A percentile compares a stretch with the other conserved stretches of the same genome.
These are phyloP conservation scores for Alternaria conjuncta DNA, from an alignment of 2,329 filamentous ascomycete species.

Conservation along the genomic window DNA sequence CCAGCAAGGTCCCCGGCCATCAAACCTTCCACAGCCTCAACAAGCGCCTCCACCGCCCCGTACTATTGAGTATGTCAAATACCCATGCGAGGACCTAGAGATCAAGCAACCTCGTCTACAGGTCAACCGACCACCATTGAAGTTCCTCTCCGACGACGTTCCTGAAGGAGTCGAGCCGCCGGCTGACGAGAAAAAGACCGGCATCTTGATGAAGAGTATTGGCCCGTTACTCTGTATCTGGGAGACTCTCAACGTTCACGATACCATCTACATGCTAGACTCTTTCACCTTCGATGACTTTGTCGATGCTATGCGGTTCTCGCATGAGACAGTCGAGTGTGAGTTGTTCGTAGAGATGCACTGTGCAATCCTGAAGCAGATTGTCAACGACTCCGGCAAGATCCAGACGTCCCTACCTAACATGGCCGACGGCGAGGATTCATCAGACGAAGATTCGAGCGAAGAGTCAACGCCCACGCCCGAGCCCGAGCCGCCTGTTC, in stretches of 20 bases:
- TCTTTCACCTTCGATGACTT: constrained; percentile 99
- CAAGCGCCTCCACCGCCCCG: constrained; percentile 58
- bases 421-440: constrained; percentile 56
- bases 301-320: constrained; percentile 81
- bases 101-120: constrained; percentile 71
- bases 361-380: constrained; percentile 85
- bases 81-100: constrained; percentile 93
- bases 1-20: constrained; percentile 46
- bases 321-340: constrained; percentile 75
- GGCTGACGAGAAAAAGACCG: constrained; percentile 49
- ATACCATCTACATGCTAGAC: constrained; percentile 89
- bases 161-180: constrained; percentile 46
- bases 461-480: constrained; percentile 58
- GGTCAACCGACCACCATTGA: constrained; percentile 73
- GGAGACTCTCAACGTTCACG: constrained; percentile 98
- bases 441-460: constrained; percentile 59
- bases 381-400: constrained; percentile 81
- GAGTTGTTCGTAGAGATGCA: constrained; percentile 90
- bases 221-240: constrained; percentile 87
- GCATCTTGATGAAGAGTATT: constrained; percentile 83
- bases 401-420: constrained; percentile 80
- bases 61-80: constrained; percentile 72
- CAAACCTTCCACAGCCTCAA: constrained; percentile 53
- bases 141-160: constrained; percentile 74
- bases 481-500: constrained; percentile 74